Conservation (phyloP, 441 rosid species). For the Aquilaria agallochum region DNA sequence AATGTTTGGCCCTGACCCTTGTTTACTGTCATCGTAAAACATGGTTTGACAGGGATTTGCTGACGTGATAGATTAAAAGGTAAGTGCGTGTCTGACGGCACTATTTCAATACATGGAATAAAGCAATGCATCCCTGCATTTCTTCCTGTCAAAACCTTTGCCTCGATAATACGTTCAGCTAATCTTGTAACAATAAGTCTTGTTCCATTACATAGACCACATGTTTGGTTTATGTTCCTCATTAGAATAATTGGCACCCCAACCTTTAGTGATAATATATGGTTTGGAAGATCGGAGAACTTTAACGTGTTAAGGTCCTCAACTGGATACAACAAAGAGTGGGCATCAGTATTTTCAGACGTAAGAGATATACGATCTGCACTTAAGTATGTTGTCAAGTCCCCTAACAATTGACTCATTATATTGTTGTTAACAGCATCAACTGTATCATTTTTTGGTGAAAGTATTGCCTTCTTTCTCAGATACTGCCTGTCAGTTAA, state of each 20-base stretch:
- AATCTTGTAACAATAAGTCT: neutral
- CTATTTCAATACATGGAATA: slow-evolving; percentile 5
- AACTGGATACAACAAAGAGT: neutral
- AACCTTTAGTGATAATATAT: neutral
- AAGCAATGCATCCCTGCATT: neutral
- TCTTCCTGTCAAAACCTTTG: neutral
- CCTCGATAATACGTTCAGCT: neutral
- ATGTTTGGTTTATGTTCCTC: slow-evolving; percentile 4
- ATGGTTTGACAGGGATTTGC: neutral
- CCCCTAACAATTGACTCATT: no score
- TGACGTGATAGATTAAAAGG: neutral
- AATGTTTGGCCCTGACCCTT: slow-evolving; percentile 17
- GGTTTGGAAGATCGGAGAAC: neutral
- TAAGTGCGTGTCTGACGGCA: neutral
- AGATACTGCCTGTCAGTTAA: no score
- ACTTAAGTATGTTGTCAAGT: no score
- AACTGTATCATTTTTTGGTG: no score
- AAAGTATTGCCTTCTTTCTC: no score
- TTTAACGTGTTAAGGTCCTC: neutral
- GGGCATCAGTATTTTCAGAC: no score
- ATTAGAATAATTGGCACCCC: slow-evolving; percentile 5
- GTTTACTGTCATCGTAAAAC: slow-evolving; percentile 7
- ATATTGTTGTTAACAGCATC: no score
- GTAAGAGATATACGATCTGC: no score
- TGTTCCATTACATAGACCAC: slow-evolving; percentile 14